phyloP scores from a whole-genome alignment of 2,329 filamentous ascomycete species.

The Xylariaceae sp. region DNA sequence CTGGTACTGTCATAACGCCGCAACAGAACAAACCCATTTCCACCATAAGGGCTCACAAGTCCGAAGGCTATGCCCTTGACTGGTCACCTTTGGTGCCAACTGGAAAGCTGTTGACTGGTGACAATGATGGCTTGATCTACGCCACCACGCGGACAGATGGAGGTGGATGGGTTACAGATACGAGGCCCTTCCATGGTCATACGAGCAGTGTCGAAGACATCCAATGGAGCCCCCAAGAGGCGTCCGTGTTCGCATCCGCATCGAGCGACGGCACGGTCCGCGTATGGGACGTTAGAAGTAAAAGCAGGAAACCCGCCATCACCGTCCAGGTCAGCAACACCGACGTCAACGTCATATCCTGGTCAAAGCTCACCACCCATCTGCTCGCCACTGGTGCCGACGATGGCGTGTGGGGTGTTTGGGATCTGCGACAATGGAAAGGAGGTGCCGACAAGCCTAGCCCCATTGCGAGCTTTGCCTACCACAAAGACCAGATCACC shows the following conservation, averaged over 20 bases:
- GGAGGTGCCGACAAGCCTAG: conserved; percentile 60
- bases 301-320: conserved; percentile 82
- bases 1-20: conserved; percentile 73
- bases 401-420: conserved; percentile 90
- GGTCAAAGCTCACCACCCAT: conserved; percentile 84
- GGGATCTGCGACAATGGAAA: conserved; percentile 96
- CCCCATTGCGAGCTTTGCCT: conserved; percentile 88
- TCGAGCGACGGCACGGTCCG: conserved; percentile 93
- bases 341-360: conserved; percentile 95
- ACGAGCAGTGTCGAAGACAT: conserved; percentile 85
- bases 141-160: conserved; percentile 81
- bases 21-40: conserved; percentile 84
- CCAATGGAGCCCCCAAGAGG: conserved; percentile 93
- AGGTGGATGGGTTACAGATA: conserved; percentile 86
- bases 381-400: conserved; percentile 90
- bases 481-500: conserved; percentile 96
- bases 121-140: conserved; percentile 87
- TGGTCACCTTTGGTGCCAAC: conserved; percentile 81
- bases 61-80: conserved; percentile 94
- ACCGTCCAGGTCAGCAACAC: conserved; percentile 77
- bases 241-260: conserved; percentile 89
- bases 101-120: conserved; percentile 86
- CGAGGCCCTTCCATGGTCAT: conserved; percentile 78
- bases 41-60: conserved; percentile 85
- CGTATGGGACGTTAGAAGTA: conserved; percentile 91